Base-by-base conservation (phyloP, 805 yeast species). In the Ogataea ramenticola region DNA sequence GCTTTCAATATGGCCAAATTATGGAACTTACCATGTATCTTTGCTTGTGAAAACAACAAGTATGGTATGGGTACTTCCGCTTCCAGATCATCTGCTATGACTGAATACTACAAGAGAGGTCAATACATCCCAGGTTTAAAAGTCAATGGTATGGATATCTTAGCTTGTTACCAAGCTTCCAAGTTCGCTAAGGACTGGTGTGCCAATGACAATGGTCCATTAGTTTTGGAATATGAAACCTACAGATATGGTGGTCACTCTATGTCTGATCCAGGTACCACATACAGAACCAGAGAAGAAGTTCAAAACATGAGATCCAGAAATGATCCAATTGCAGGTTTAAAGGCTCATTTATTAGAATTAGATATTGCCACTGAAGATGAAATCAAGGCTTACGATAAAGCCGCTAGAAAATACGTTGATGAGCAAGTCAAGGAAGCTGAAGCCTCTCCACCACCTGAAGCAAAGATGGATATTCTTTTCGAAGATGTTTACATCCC, bases 31-130 rank as follows among this genome's bases (percentile, higher is more conserved):
- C 99, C 99, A 55, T 84, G 87, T 64, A 71, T 93, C 52, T 93
- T 88, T 64, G 88, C 93, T 51, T 93, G 99, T 77, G 99, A 93
- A 73, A 93, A 93, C 79, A 93, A 93, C 82, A 93, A 89, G 74
- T 93, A 93, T 68, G 99, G 99, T 78, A 93, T 93, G 99, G 99
- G 99, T 74, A 93, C 99, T 43, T 72, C 99, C 52, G 98, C 98
- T 44, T 69, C 96, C 40, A 85, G 99, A 74, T 89, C 97, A 14
- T 89, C 97, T 43, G 99, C 99, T 43, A 71, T 89, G 76, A 84
- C 95, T 48, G 97, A 93, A 61, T 93, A 89, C 77, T 86, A 86
- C 82, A 88, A 91, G 82, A 89, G 99, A 75, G 99, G 98, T 65
- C 99, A 93, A 74, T 93, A 88, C 77, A 93, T 93, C 56, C 99